These are phyloP conservation scores for Toxoplasma gondii DNA, from an alignment of 169 alveolate genomes.

Conservation along the genomic window DNA sequence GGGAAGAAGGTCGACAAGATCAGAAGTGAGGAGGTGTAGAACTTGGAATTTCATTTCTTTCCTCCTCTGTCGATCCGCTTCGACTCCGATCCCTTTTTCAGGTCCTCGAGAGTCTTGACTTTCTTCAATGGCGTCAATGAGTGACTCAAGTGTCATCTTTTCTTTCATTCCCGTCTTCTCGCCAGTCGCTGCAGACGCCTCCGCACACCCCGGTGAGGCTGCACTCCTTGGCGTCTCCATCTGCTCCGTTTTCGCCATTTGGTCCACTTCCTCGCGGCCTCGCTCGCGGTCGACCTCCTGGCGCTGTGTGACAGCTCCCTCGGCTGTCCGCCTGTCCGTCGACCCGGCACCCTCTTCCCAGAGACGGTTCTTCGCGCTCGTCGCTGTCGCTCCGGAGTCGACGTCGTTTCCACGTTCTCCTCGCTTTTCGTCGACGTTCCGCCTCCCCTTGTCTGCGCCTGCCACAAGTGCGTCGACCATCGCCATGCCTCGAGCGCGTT, in stretches of 20 bases:
- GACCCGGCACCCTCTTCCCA: too few relatives aligned
- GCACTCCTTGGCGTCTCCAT: background rate
- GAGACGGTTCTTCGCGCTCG: too few relatives aligned
- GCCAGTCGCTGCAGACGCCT: background rate
- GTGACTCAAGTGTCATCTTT: background rate
- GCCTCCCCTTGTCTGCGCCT: background rate
- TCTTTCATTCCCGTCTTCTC: background rate
- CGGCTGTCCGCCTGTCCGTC: too few relatives aligned
- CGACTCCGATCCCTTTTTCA: background rate
- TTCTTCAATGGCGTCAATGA: background rate
- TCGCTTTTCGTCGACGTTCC: background rate
- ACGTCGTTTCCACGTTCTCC: background rate
- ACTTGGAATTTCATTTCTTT: slow-evolving; percentile 39
- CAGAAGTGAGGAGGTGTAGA: slow-evolving; percentile 38
- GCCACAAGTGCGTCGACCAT: background rate
- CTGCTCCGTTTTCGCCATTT: background rate
- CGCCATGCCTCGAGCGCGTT: slow-evolving; percentile 31
- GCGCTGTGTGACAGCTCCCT: too few relatives aligned
- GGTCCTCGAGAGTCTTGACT: background rate
- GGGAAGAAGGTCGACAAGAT: slow-evolving; percentile 26
- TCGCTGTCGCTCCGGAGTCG: background rate
- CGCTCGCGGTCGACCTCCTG: background rate
- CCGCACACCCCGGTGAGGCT: background rate
- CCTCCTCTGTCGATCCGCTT: background rate
- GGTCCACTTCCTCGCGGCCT: background rate